Percentiles rank a stretch among this genome's conserved stretches.
These are phyloP conservation scores for Calonectria pseudoreteaudii DNA, from an alignment of 2,329 filamentous ascomycete species.

Conservation along the genomic window DNA sequence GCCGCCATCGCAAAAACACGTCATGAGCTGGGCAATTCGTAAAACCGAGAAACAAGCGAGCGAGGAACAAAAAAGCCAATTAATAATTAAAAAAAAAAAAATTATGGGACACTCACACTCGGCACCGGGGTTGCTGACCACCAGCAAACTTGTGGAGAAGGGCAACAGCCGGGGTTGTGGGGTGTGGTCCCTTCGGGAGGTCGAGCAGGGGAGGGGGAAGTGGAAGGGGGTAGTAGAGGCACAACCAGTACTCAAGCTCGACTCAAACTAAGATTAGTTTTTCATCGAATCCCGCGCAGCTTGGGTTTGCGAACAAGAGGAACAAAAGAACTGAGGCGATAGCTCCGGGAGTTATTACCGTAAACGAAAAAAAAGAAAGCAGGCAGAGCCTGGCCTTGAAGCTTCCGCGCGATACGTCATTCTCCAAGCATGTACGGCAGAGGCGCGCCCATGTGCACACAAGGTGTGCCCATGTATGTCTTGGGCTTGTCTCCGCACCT, in stretches of 20 bases:
- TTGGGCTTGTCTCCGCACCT: background rate
- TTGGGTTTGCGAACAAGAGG: background rate
- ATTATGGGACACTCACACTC: background rate
- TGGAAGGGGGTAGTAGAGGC: background rate
- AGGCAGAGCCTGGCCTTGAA: background rate
- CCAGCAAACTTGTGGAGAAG: background rate
- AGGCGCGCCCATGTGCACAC: background rate
- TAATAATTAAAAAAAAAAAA: background rate
- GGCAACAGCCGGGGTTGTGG: constrained; percentile 1
- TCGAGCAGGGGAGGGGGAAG: background rate
- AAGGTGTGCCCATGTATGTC: background rate
- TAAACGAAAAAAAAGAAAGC: background rate
- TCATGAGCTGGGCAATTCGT: background rate
- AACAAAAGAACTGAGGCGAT: background rate
- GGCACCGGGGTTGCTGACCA: background rate
- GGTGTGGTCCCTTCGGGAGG: background rate
- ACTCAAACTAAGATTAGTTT: background rate
- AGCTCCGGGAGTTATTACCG: background rate
- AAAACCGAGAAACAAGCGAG: background rate
- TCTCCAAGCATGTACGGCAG: background rate
- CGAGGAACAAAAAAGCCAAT: background rate
- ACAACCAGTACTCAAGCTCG: background rate
- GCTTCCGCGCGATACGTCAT: background rate
- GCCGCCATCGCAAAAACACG: background rate
- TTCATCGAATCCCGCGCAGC: background rate